Base-by-base conservation (phyloP, 805 yeast genomes). In the Candida adriatica region DNA sequence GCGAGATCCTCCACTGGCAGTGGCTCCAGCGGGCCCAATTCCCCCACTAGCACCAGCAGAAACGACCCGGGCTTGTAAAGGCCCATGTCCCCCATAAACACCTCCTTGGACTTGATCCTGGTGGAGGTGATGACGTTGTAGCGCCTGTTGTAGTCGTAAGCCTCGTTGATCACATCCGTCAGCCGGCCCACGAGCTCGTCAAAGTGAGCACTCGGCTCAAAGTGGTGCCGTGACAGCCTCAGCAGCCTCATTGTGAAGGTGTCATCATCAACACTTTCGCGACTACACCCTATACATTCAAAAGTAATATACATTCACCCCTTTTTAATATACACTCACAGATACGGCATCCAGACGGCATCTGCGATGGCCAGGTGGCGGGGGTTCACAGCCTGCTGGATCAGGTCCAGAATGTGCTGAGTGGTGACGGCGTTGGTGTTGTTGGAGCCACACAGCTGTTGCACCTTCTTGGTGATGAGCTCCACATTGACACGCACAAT, bases 321-420 rank as follows among this genome's bases (percentile, higher is more conserved):
- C n/a, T n/a, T n/a, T n/a, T n/a, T n/a, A n/a, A n/a, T n/a, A n/a
- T n/a, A n/a, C 8, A 19, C 22, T 49, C 47, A 51, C 31, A 87
- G 74, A 62, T 86, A 92, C 1, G 98, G 92, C 95, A 92, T 85
- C 87, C 95, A 92, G 42, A 84, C 68, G 11, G 87, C 77, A 48
- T 92, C 98, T 6, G 94, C 80, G 33, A 85, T 76, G 11, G 97
- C 96, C 46, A 92, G 62, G 48, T 86, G 85, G 47, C 95, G 74
- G 21, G 97, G 96, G 51, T 88, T 90, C 11, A 88, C 96, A 6
- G 98, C 97, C 50, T 85, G 87, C 5, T 94, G 80, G 31, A 92
- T 85, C 51, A 90, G 70, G 48, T 92, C 96, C 43, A 92, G 68
- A 20, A 87, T 83, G 39, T 84, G 79, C 56, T 90, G 97, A 22